A percentile compares a stretch with the other conserved stretches of the same genome.
These are phyloP conservation scores for Steccherinum ochraceum DNA, from an alignment of 768 basidiomycete genomes.

Conservation along the genomic window DNA sequence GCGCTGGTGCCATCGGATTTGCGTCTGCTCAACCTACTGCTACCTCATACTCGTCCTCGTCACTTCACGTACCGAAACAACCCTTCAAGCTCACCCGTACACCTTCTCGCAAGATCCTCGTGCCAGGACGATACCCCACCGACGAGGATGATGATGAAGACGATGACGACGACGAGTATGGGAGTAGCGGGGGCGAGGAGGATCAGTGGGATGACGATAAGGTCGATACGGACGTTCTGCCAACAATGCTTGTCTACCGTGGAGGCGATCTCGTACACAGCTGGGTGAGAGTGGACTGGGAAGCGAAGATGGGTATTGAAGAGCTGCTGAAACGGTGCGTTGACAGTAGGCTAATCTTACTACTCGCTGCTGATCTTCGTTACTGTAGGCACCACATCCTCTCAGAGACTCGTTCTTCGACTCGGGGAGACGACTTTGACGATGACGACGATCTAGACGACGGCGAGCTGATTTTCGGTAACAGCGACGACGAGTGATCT, in stretches of 20 bases:
- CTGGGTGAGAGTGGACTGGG: constrained; percentile 88
- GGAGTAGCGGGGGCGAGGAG: constrained; percentile 31
- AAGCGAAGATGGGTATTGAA: constrained; percentile 61
- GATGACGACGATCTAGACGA: constrained; percentile 37
- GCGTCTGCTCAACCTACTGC: constrained; percentile 39
- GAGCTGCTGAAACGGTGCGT: constrained; percentile 57
- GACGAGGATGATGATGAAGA: constrained; percentile 13
- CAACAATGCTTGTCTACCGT: constrained; percentile 73
- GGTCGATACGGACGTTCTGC: constrained; percentile 75
- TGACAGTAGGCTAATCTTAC: neutral
- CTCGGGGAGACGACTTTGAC: constrained; percentile 41
- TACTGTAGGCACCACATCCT: constrained; percentile 34
- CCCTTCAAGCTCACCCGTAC: constrained; percentile 15
- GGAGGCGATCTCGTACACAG: constrained; percentile 81
- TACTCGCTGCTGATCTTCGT: neutral
- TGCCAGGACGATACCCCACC: constrained; percentile 15
- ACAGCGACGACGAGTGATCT: constrained; percentile 21
- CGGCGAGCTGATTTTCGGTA: constrained; percentile 24
- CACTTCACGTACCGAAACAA: constrained; percentile 7
- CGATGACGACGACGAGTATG: constrained; percentile 32
- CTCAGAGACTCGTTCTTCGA: constrained; percentile 26
- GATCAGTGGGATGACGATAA: constrained; percentile 47
- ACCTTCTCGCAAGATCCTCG: constrained; percentile 14
- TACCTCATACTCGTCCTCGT: constrained; percentile 9
- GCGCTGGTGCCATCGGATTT: constrained; percentile 73